Evolutionary conservation across 2,329 filamentous ascomycete genomes (phyloP), one percentile per base, ranked within the genome.

Genomic region (Parastagonospora nodorum): DNA sequence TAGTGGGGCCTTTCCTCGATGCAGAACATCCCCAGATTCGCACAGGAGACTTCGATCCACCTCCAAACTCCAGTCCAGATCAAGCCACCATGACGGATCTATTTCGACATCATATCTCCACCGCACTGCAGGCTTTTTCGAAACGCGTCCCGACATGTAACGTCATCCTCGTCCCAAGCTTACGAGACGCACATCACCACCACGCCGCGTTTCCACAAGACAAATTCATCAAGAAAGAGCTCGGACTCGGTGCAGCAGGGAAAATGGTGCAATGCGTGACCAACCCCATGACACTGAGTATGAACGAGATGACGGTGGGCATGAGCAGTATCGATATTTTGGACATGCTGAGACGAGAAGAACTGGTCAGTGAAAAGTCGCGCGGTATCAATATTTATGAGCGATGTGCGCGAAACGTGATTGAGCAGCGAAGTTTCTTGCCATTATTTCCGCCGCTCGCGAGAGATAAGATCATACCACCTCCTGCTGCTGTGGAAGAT

Each of bases 341-440:
- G 1, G 92, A 86, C 56, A 91, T 97, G 74, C 77, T 97, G 45
- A 82, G 87, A n/a, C 79, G 82, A 24, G 88, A 93, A 64, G 91
- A 96, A 72, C 79, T 88, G 1, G 74, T 78, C 5, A 82, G 83
- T 15, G 83, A 82, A 1, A 80, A 78, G 42, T 80, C 82, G 0
- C 71, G 72, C 8, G 82, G 86, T 45, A 72, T 80, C 0, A 85
- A 89, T 60, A 64, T 89, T 24, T 79, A 93, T 64, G 84, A 86
- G 12, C 78, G 93, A n/a, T 75, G 92, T 40, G 85, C 88, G 5
- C 82, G 86, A 15, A 88, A 94, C 60, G 74, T 99, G 14, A 84
- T 99, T 50, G 89, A 96, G 74, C 94, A 97, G 75, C 81, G 92
- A 6, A 92, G 94, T 68, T 97, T 92, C 74, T 91, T 91, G 65